These are phyloP conservation scores for Aspergillus sparsus DNA, from an alignment of 495 filamentous ascomycete genomes.

Conservation along the genomic window DNA sequence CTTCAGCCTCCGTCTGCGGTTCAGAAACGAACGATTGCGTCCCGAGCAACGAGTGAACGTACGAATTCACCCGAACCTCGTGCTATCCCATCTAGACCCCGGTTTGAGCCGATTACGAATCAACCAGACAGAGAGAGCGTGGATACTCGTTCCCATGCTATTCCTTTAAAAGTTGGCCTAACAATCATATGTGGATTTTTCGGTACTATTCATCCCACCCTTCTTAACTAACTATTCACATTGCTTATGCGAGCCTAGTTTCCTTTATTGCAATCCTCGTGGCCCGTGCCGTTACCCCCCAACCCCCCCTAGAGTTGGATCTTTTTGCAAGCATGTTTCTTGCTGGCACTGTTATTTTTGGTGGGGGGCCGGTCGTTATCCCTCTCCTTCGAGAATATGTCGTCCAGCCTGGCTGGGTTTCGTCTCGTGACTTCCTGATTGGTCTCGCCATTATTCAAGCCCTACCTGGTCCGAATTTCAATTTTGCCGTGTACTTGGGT, in stretches of 20 bases:
- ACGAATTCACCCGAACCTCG: not conserved
- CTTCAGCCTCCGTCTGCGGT: not conserved
- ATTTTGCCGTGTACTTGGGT: constrained; percentile 80
- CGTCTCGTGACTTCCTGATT: constrained; percentile 75
- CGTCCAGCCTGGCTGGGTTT: constrained; percentile 76
- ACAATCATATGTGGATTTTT: too few relatives aligned
- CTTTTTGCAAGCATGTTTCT: constrained; percentile 83
- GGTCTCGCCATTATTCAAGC: constrained; percentile 82
- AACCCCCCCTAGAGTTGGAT: constrained; percentile 51
- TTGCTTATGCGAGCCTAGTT: too few relatives aligned
- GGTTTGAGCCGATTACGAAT: not conserved
- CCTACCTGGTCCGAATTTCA: constrained; percentile 87
- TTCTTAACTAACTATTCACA: too few relatives aligned
- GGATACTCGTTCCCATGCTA: not conserved
- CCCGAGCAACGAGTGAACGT: not conserved
- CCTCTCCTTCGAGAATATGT: constrained; percentile 78
- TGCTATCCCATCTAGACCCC: not conserved
- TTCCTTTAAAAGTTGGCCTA: not conserved
- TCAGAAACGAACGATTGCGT: not conserved
- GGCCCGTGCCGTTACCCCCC: constrained; percentile 49
- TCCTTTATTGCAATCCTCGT: constrained; percentile 63
- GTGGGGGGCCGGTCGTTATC: constrained; percentile 83
- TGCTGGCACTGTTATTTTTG: constrained; percentile 85
- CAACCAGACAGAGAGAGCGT: not conserved
- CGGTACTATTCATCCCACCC: too few relatives aligned